phyloP scores from a whole-genome alignment of 208 protist species.

The Phytomonas serpens region DNA sequence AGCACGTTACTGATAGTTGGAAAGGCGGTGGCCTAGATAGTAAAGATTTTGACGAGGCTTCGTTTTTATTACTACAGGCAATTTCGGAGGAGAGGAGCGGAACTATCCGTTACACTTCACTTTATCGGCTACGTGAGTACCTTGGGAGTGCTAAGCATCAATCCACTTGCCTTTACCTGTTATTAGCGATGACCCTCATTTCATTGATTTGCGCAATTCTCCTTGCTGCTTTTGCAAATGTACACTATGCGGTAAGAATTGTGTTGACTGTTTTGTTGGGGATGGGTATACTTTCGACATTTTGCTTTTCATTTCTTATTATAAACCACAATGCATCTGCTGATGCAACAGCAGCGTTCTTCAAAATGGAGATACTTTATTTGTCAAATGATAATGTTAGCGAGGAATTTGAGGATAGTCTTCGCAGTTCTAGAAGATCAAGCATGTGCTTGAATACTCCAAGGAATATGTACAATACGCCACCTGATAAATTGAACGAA shows the following conservation, averaged over 20 bases:
- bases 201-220: slow-evolving; percentile 33
- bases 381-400: background rate
- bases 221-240: slow-evolving; percentile 23
- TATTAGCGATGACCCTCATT: slow-evolving; percentile 13
- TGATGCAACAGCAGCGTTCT: slow-evolving; percentile 33
- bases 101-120: slow-evolving; percentile 28
- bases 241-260: slow-evolving; percentile 17
- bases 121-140: slow-evolving; percentile 34
- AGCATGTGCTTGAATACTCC: background rate
- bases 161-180: slow-evolving; percentile 9
- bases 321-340: slow-evolving; percentile 59
- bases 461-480: background rate
- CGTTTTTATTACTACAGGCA: slow-evolving; percentile 31
- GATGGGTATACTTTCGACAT: slow-evolving; percentile 21
- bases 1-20: slow-evolving; percentile 34
- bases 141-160: slow-evolving; percentile 25
- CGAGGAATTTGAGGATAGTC: background rate
- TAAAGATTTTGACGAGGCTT: slow-evolving; percentile 36
- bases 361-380: slow-evolving; percentile 18
- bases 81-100: slow-evolving; percentile 39
- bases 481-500: background rate
- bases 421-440: background rate
- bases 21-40: slow-evolving; percentile 29
- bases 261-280: slow-evolving; percentile 23
- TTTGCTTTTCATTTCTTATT: slow-evolving; percentile 22